phyloP scores from a whole-genome alignment of 805 yeast genomes.

The Candida sithepensis region DNA sequence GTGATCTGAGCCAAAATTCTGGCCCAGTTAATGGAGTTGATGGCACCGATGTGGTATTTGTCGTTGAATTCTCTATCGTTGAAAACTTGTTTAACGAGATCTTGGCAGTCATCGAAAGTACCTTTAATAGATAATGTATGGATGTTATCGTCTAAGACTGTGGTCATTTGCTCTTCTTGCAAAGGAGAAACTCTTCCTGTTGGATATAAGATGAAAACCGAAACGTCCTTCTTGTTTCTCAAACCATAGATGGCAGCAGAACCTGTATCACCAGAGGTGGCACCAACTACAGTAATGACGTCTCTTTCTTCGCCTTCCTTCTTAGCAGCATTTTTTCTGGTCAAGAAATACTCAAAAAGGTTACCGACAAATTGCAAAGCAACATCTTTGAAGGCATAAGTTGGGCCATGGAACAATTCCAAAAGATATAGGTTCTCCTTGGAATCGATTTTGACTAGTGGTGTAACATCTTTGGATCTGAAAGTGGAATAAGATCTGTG shows the following conservation, averaged over 20 bases:
- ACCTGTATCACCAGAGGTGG: slow-evolving; percentile 99
- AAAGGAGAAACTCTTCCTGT: slow-evolving; percentile 96
- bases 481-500: slow-evolving; percentile 82
- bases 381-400: slow-evolving; percentile 98
- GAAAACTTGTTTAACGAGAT: slow-evolving; percentile 87
- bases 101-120: slow-evolving; percentile 98
- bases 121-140: slow-evolving; percentile 95
- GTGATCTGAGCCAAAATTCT: slow-evolving; percentile 97
- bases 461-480: slow-evolving; percentile 86
- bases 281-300: slow-evolving; percentile 93
- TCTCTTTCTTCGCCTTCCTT: slow-evolving; percentile 56
- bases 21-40: slow-evolving; percentile 98
- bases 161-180: slow-evolving; percentile 98
- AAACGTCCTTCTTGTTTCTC: slow-evolving; percentile 95
- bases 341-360: slow-evolving; percentile 86
- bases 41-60: slow-evolving; percentile 93
- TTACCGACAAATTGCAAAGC: slow-evolving; percentile 98
- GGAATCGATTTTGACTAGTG: slow-evolving; percentile 56
- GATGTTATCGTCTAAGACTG: slow-evolving; percentile 87
- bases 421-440: slow-evolving; percentile 63
- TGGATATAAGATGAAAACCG: slow-evolving; percentile 94
- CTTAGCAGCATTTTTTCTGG: slow-evolving; percentile 61
- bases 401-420: slow-evolving; percentile 98
- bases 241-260: slow-evolving; percentile 98
- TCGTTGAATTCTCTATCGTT: slow-evolving; percentile 86